Evolutionary conservation across 2,329 filamentous ascomycete species (phyloP), one percentile per base, ranked within the genome.

Genomic region (Fusarium odoratissimum): DNA sequence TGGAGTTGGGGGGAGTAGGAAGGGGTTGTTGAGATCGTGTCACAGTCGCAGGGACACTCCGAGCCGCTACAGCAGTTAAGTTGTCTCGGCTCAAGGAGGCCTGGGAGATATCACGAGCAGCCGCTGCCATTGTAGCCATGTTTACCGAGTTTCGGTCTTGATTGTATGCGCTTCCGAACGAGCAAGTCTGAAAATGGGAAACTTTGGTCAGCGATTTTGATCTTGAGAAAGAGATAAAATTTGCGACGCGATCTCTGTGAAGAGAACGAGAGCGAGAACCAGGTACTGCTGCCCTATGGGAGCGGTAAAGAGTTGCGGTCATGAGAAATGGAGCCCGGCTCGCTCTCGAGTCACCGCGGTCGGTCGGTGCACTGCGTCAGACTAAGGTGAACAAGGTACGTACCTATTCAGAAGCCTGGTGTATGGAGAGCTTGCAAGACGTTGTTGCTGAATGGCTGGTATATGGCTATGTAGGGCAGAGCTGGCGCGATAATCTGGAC

Each of bases 1-100:
- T 95, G 83, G 95, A 98, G 86, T 95, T 97, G 69, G 95, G 95
- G 80, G 95, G 95, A 81, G 95, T 98, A 72, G 93, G 94, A 79
- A 97, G 90, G 82, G 90, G 86, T 77, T 88, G 86, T 77, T 88
- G 86, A 85, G 84, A 83, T 84, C 83, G 86, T 85, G 89, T 89
- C 88, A 89, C 83, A 84, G 82, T 84, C 83, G 80, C 86, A 87
- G 88, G 84, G 82, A 90, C 87, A 78, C 87, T 89, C 85, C 87
- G 86, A 83, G 88, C 88, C 87, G 89, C 89, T 91, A 91, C 90
- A 91, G 84, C 90, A 91, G 89, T 85, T 82, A 92, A 92, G 89
- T 88, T 89, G 89, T 92, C 90, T 91, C 89, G 89, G 86, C 82
- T 83, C 82, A 81, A 81, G 84, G 85, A 86, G 85, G 87, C 84